A percentile compares a stretch with the other conserved stretches of the same genome.
Conservation (phyloP, 2,329 filamentous ascomycete species). For the Pseudopithomyces chartarum region DNA sequence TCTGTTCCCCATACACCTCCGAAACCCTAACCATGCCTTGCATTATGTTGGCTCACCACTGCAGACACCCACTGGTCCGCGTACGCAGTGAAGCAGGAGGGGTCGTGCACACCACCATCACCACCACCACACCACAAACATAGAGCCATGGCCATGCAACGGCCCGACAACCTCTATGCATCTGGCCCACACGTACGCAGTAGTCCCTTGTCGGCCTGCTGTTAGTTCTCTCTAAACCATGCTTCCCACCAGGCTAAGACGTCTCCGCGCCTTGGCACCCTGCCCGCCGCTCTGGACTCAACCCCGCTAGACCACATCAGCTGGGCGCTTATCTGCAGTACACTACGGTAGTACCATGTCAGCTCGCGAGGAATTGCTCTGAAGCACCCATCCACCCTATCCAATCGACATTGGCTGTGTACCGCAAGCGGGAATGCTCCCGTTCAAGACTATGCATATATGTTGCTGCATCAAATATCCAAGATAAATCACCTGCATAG, state of each 20-base stretch:
- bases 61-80: not conserved
- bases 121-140: not conserved
- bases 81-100: not conserved
- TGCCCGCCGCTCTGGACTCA: not conserved
- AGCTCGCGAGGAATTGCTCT: not conserved
- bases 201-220: not conserved
- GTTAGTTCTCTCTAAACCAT: not conserved
- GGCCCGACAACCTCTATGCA: conserved; percentile 5
- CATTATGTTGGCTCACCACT: not conserved
- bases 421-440: too few species aligned
- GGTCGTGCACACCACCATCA: not conserved
- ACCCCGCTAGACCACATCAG: conserved; percentile 5
- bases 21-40: too few species aligned
- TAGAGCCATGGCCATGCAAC: conserved; percentile 5
- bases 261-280: conserved; percentile 8
- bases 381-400: too few species aligned
- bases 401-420: too few species aligned
- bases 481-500: not conserved
- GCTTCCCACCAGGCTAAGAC: not conserved
- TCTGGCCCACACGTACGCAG: not conserved
- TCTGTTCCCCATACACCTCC: too few species aligned
- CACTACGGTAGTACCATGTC: not conserved
- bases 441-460: too few species aligned
- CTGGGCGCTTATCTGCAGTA: conserved; percentile 2
- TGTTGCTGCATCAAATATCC: not conserved